Evolutionary conservation across 768 basidiomycete genomes (phyloP), one percentile per base, ranked within the genome.

Genomic region (Trametes cubensis): DNA sequence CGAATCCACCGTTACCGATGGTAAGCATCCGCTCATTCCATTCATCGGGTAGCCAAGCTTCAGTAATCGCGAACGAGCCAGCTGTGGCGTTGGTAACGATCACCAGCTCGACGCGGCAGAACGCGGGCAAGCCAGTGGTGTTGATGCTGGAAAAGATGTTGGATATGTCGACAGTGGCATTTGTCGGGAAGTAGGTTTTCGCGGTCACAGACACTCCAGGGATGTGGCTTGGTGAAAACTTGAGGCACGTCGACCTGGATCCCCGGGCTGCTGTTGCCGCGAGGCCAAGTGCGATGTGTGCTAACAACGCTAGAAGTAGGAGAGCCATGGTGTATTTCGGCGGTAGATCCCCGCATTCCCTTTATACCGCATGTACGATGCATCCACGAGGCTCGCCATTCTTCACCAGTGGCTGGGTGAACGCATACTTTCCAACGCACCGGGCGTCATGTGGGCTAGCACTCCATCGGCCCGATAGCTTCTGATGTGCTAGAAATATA

Each of bases 1-100:
- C 61, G 10, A 69, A 51, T 7, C 72, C 71, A 39, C 69, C 71
- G 41, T 72, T 72, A 1, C 72, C 72, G 5, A 70, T 40, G 3
- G 62, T 67, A 11, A 73, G 55, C 44, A 69, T 68, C 2, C 72
- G 62, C 30, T 69, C 70, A 40, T 71, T 70, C 70, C 69, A 72
- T 2, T 54, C 58, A n/a, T 69, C 68, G 5, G 73, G 73, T 11
- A 74, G 66, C 73, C 73, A 74, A 10, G 68, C 66, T 42, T 72
- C 73, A 7, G 69, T 62, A 41, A 25, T 42, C 4, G 64, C 61
- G 6, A 64, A 65, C 14, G 57, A 60, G 15, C 63, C 62, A 1
- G 69, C 64, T 20, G 70, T 67, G 23, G 64, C 46, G 41, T 69
- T 69, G 15, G 68, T 71, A 15, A 59, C 62, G 39, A 71, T 57